Evolutionary conservation across 2,329 filamentous ascomycete species (phyloP), one percentile per base, ranked within the genome.

Genomic region (Scedosporium boydii): DNA sequence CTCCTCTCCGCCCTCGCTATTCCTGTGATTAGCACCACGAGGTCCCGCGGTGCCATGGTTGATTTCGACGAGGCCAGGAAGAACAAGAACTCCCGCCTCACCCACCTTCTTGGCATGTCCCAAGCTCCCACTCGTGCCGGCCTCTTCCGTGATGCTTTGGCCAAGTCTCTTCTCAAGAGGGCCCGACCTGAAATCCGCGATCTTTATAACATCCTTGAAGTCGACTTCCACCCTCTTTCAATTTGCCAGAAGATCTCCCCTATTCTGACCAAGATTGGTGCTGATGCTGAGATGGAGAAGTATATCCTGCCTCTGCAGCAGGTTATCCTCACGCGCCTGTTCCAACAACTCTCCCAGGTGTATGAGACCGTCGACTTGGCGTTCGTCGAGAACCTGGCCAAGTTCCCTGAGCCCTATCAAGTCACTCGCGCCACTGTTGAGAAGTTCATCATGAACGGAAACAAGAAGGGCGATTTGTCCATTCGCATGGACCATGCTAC

Each of bases 381-480:
- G 70, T 98, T 98, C 70, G 93, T 99, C 57, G 89, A 96, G 75
- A 88, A 90, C 71, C 88, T 99, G 62, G 95, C 95, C 66, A 85
- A 95, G 72, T 99, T 99, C 83, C 95, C 95, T 9, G 93, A 96
- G 74, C 91, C 95, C 51, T 98, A 96, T 84, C 89, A 97, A 78
- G 92, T 98, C 68, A 89, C 85, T 66, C 87, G 90, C 61, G 87
- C 88, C 67, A 96, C 91, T 65, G 96, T 99, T 68, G 95, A 99
- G 82, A 99, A 98, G 80, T 99, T 99, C 82, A 98, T 99, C 82
- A 99, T 99, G 95, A 99, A 99, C 77, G 95, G 95, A 66, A 98
- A 96, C 85, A 99, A 99, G 87, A 99, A 99, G 85, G 95, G 95
- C 63, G 95, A 99, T 70, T 84, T 99, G 56, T 90, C 95, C 61